A percentile compares a stretch with the other conserved stretches of the same genome.
Evolutionary conservation across 2,329 filamentous ascomycete species (phyloP).

Genomic region (Aspergillus neotritici): DNA sequence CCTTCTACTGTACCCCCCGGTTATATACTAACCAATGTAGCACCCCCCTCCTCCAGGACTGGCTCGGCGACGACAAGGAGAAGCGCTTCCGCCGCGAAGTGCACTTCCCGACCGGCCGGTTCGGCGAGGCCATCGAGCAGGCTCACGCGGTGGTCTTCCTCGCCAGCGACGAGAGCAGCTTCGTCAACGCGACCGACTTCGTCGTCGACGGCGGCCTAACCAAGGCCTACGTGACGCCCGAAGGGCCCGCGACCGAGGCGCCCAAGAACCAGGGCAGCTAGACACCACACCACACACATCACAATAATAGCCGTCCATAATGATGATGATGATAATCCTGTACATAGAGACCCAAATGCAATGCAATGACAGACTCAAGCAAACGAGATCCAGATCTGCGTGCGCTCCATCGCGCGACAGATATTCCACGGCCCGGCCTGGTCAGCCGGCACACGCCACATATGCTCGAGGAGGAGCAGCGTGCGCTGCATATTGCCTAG

Average conservation of each 20-base stretch:
- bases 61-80: conserved; percentile 77
- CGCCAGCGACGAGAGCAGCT: conserved; percentile 81
- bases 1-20: background rate
- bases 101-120: conserved; percentile 81
- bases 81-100: conserved; percentile 80
- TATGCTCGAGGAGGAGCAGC: conserved; percentile 37
- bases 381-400: conserved; percentile 48
- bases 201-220: conserved; percentile 95
- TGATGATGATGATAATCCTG: conserved; percentile 5
- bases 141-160: conserved; percentile 83
- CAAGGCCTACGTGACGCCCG: conserved; percentile 69
- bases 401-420: conserved; percentile 42
- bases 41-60: conserved; percentile 86
- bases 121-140: conserved; percentile 91
- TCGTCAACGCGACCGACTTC: conserved; percentile 87
- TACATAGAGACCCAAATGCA: conserved; percentile 11
- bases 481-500: conserved; percentile 46
- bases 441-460: conserved; percentile 37
- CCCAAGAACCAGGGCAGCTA: conserved; percentile 46
- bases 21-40: conserved; percentile 27
- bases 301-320: background rate
- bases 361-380: conserved; percentile 27
- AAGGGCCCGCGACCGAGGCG: conserved; percentile 51
- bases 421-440: conserved; percentile 41
- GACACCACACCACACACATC: conserved; percentile 1